phyloP scores from a whole-genome alignment of 176 grass and related monocot genomes.

The Bonia amplexicaulis region DNA sequence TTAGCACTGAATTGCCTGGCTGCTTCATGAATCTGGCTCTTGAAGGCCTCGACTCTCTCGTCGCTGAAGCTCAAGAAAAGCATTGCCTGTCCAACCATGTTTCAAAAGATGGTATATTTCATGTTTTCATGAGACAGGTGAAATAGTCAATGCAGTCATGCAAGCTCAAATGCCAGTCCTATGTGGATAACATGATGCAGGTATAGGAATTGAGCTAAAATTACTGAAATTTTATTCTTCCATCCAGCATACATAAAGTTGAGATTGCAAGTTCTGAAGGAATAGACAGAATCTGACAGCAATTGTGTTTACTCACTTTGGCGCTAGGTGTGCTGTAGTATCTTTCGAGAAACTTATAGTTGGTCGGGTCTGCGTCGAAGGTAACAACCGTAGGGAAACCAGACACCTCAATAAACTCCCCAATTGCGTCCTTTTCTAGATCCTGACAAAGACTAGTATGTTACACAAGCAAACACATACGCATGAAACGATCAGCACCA shows the following conservation, averaged over 20 bases:
- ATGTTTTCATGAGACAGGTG: not conserved
- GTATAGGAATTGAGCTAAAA: conserved; percentile 7
- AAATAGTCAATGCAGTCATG: not conserved
- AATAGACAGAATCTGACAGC: not conserved
- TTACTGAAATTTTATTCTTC: not conserved
- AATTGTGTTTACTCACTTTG: conserved; percentile 58
- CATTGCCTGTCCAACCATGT: conserved; percentile 60
- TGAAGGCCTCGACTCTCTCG: conserved; percentile 53
- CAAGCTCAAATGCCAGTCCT: not conserved
- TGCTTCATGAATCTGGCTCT: conserved; percentile 53
- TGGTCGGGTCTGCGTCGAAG: conserved; percentile 52
- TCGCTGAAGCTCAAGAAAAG: conserved; percentile 72
- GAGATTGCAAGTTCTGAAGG: not conserved
- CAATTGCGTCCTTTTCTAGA: conserved; percentile 58
- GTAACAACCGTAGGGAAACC: conserved; percentile 65
- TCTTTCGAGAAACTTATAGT: conserved; percentile 74
- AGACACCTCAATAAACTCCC: conserved; percentile 72
- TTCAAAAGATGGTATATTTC: not conserved
- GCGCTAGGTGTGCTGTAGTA: conserved; percentile 50
- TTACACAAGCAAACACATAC: not conserved
- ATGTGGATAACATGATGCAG: conserved; percentile 21
- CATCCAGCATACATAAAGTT: not conserved
- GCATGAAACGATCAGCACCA: not conserved
- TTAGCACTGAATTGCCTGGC: conserved; percentile 59
- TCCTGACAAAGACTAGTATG: conserved; percentile 37